Base-by-base conservation (phyloP, 2,329 filamentous ascomycete genomes). In the Trichoderma citrinoviride region DNA sequence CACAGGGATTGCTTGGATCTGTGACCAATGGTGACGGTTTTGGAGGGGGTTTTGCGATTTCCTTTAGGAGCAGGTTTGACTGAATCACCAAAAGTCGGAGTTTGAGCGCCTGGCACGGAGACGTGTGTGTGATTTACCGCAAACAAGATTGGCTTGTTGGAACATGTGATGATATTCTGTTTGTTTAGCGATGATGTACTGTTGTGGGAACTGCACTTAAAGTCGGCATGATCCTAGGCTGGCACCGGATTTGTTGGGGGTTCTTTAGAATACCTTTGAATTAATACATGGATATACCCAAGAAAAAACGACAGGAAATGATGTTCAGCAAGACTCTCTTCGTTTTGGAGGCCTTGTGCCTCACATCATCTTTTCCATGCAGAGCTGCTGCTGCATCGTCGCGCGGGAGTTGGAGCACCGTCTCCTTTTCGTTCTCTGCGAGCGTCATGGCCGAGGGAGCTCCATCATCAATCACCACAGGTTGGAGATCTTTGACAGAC, bases 111-210 rank as follows among this genome's bases (percentile, higher is more conserved):
- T 44, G 40, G 27, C 27, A 23, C 33, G 46, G 37, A 54, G 33
- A n/a, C n/a, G n/a, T 10, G 44, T n/a, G 27, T 19, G 40, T 43
- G 40, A 37, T 25, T 25, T n/a, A 17, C 7, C 37, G 49, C 27
- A 44, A 46, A 25, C 49, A 54, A 12, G 19, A 8, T 53, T 46
- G 12, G 12, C 37, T 46, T 53, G 27, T 29, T 37, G 25, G 17
- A 25, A 46, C 17, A 43, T 54, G 49, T 40, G 25, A 40, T 41
- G 8, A 14, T 62, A n/a, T 40, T 25, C 53, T n/a, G n/a, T n/a
- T 54, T 46, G 37, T 62, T 61, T 46, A 50, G 40, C 58, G 49
- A 62, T 62, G 58, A 62, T 62, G 37, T 54, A 54, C 58, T 54
- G 47, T 12, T 21, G 12, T 46, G 37, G 49, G 14, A 23, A 37